Percentiles rank a stretch among this genome's conserved stretches.
Conservation (phyloP, 2,329 filamentous ascomycete genomes). For the Stemphylium lycopersici region DNA sequence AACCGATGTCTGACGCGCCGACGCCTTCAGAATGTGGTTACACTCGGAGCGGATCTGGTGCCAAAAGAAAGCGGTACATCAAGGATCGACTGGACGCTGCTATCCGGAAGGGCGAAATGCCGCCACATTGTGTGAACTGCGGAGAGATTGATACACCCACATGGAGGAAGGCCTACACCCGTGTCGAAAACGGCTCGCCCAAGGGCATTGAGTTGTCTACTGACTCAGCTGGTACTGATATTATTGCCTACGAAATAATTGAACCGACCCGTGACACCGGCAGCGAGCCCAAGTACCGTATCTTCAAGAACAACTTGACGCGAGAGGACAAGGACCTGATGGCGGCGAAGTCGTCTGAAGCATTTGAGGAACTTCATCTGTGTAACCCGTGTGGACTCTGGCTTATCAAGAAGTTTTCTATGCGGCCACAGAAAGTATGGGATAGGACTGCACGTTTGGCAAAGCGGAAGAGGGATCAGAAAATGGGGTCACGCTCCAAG, state of each 20-base stretch:
- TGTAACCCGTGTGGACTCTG: conserved; percentile 98
- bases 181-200: conserved; percentile 72
- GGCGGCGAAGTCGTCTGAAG: conserved; percentile 19
- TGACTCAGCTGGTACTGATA: conserved; percentile 70
- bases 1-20: conserved; percentile 43
- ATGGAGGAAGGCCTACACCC: conserved; percentile 92
- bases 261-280: conserved; percentile 59
- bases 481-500: conserved; percentile 47
- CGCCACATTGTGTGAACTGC: conserved; percentile 89
- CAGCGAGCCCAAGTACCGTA: conserved; percentile 69
- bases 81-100: conserved; percentile 61
- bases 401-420: conserved; percentile 85
- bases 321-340: conserved; percentile 65
- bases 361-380: conserved; percentile 74
- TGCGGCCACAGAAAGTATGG: conserved; percentile 86
- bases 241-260: conserved; percentile 52
- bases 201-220: conserved; percentile 70
- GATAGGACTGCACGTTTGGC: conserved; percentile 54
- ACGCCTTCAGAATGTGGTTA: conserved; percentile 27
- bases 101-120: conserved; percentile 81
- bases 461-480: conserved; percentile 47
- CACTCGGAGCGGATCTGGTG: conserved; percentile 57
- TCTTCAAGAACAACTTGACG: conserved; percentile 77
- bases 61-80: conserved; percentile 70
- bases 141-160: conserved; percentile 95